Percentiles rank a stretch among this genome's conserved stretches.
phyloP scores from a whole-genome alignment of 2,329 filamentous ascomycete genomes.

The Magnaporthiopsis poae region DNA sequence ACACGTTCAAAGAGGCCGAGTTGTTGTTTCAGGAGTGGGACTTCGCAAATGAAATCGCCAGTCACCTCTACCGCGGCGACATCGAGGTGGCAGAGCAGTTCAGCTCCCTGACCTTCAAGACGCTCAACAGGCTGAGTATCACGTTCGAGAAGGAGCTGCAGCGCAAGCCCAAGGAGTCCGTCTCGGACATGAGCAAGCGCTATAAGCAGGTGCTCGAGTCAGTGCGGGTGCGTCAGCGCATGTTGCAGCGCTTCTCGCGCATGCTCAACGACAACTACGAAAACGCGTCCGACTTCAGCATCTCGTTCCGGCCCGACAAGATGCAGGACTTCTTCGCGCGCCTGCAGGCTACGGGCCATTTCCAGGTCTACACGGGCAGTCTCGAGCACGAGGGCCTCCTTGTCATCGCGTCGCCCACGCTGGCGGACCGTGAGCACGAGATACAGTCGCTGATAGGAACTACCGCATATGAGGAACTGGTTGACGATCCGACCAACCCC shows the following conservation, averaged over 20 bases:
- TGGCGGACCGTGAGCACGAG: slow-evolving; percentile 66
- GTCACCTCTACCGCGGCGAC: slow-evolving; percentile 83
- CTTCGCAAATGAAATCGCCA: slow-evolving; percentile 87
- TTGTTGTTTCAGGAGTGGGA: slow-evolving; percentile 96
- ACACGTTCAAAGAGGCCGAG: slow-evolving; percentile 97
- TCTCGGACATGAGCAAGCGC: slow-evolving; percentile 84
- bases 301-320: slow-evolving; percentile 58
- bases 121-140: slow-evolving; percentile 72
- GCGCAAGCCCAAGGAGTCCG: slow-evolving; percentile 71
- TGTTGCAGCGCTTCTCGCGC: slow-evolving; percentile 88
- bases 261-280: slow-evolving; percentile 89
- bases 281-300: slow-evolving; percentile 89
- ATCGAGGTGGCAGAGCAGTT: slow-evolving; percentile 98
- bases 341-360: slow-evolving; percentile 73
- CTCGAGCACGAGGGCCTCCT: slow-evolving; percentile 68
- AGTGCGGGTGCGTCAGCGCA: slow-evolving; percentile 87
- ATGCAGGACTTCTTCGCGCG: slow-evolving; percentile 72
- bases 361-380: slow-evolving; percentile 65
- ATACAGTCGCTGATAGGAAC: slow-evolving; percentile 78
- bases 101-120: slow-evolving; percentile 85
- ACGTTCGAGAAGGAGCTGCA: slow-evolving; percentile 90
- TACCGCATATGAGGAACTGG: slow-evolving; percentile 42
- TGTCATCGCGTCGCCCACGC: slow-evolving; percentile 71
- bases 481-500: slow-evolving; percentile 66
- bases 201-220: slow-evolving; percentile 95